phyloP scores from a whole-genome alignment of 805 yeast genomes.

The Isabelozyma pseudorhagii region DNA sequence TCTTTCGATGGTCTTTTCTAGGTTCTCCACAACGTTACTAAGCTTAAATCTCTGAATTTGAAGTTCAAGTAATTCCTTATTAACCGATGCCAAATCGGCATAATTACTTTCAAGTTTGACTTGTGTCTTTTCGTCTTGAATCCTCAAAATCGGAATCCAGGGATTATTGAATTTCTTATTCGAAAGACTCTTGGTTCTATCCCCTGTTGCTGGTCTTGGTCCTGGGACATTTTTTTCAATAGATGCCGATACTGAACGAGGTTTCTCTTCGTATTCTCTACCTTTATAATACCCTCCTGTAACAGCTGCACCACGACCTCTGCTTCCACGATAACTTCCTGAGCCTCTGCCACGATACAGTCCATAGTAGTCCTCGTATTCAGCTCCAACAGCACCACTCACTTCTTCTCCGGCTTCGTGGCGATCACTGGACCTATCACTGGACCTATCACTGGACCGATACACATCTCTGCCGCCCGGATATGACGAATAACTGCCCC shows the following conservation, averaged over 20 bases:
- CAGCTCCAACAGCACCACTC: not conserved
- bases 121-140: constrained; percentile 23
- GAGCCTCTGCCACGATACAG: not conserved
- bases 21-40: constrained; percentile 9
- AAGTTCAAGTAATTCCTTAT: constrained; percentile 21
- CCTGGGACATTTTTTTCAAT: not conserved
- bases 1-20: constrained; percentile 22
- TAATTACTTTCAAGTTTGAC: constrained; percentile 22
- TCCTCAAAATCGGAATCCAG: constrained; percentile 29
- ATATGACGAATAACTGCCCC: not conserved
- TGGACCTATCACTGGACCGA: not conserved
- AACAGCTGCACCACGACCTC: not conserved
- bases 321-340: not conserved
- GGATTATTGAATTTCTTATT: constrained; percentile 18
- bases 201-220: not conserved
- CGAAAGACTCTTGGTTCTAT: not conserved
- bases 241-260: not conserved
- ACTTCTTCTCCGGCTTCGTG: not conserved
- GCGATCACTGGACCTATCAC: not conserved
- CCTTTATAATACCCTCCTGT: constrained; percentile 4
- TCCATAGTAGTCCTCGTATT: not conserved
- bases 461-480: not conserved
- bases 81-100: constrained; percentile 20
- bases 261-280: not conserved
- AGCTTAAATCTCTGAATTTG: constrained; percentile 21